These are phyloP conservation scores for Beauveria medogensis DNA, from an alignment of 2,329 filamentous ascomycete species.

Conservation along the genomic window DNA sequence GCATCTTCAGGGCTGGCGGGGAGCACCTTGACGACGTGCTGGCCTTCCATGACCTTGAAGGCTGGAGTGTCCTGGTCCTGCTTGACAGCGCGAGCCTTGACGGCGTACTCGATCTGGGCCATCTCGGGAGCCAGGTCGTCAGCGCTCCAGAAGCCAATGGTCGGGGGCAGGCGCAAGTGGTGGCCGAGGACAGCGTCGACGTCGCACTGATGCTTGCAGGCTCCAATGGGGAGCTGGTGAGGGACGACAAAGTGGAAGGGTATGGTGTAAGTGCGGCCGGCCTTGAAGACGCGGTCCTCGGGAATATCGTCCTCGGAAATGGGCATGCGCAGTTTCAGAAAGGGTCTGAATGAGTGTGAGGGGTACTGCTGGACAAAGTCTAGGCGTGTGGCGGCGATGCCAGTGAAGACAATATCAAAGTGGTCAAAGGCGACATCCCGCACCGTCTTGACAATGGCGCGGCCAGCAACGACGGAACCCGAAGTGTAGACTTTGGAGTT, in stretches of 20 bases:
- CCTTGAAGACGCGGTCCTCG: conserved; percentile 36
- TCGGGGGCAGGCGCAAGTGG: conserved; percentile 46
- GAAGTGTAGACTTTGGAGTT: conserved; percentile 48
- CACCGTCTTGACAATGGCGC: conserved; percentile 36
- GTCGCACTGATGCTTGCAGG: conserved; percentile 43
- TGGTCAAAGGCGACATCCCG: conserved; percentile 41
- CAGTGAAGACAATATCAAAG: conserved; percentile 46
- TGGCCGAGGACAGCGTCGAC: conserved; percentile 39
- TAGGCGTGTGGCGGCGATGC: conserved; percentile 40
- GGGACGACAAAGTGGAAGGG: conserved; percentile 55
- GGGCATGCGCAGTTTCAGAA: conserved; percentile 50
- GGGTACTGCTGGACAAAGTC: conserved; percentile 43
- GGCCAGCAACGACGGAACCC: conserved; percentile 41
- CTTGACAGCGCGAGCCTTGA: conserved; percentile 39
- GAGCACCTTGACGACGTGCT: conserved; percentile 43
- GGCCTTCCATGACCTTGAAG: conserved; percentile 31
- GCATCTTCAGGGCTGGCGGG: conserved; percentile 41
- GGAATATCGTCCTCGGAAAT: conserved; percentile 39
- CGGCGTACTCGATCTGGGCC: conserved; percentile 43
- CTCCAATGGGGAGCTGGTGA: conserved; percentile 47
- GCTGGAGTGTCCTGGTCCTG: conserved; percentile 13
- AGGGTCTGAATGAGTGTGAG: conserved; percentile 41
- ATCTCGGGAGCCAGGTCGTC: conserved; percentile 49
- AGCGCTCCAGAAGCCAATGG: conserved; percentile 42
- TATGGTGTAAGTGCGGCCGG: conserved; percentile 39